Evolutionary conservation across 495 filamentous ascomycete species (phyloP), one percentile per base, ranked within the genome.

Genomic region (Tuber aestivum): DNA sequence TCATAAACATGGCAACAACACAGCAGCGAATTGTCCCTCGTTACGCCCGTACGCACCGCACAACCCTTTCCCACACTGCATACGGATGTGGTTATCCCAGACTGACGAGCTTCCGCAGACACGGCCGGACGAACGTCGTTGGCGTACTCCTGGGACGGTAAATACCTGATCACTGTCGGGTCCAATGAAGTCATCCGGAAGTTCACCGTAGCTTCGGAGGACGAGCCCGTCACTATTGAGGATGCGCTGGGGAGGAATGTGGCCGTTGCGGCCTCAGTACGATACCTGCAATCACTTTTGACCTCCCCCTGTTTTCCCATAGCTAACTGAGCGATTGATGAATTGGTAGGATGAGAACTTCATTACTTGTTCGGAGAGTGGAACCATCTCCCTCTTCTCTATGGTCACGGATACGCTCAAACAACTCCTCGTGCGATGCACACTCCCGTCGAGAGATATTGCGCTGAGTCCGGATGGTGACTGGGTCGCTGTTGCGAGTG

Each of bases 401-500:
- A 87, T 96, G 73, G 85, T 88, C 69, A 88, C 88, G n/a, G 94
- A 93, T 74, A 83, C 88, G 71, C 91, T 95, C 84, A 91, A 94
- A 56, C 89, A 90, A 77, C 90, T 95, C 72, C 88, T 98, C 50
- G 88, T 94, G 2, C 92, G 95, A 65, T 93, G 89, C 76, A 89
- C 93, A 21, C 86, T 99, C 14, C 92, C 95, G 12, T 89, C 97
- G 21, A 88, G 95, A 82, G 94, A 97, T 81, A 87, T 99, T 75
- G 91, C 91, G 1, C 85, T 98, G 23, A 94, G 93, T 6, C 90
- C 89, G 10, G 93, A 99, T 83, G 88, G 89, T 0, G 89, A 91
- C 81, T 98, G 94, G 96, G 91, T 89, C 70, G 95, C 95, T 50
- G 92, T 98, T n/a, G 92, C 96, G 42, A 97, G 94, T 88, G 96